Percentiles rank a stretch among this genome's conserved stretches.
Evolutionary conservation across 768 basidiomycete species (phyloP).

Genomic region (Leucosporidium scottii): DNA sequence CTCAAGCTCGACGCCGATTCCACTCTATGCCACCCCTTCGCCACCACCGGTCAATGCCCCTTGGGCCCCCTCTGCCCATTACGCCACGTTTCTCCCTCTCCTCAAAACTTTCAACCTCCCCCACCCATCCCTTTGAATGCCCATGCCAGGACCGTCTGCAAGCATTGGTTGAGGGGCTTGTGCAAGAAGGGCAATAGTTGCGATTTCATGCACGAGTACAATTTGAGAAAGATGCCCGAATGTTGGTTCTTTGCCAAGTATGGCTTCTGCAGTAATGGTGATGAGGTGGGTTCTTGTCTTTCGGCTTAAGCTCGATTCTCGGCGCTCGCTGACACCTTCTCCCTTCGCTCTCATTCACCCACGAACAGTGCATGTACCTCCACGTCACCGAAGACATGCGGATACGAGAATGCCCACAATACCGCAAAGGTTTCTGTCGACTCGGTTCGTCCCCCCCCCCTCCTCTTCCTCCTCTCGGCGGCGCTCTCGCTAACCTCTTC

Average conservation of each 20-base stretch:
- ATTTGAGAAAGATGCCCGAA: constrained; percentile 93
- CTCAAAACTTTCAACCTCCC: constrained; percentile 81
- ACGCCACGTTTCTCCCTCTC: constrained; percentile 70
- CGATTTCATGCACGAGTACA: constrained; percentile 99
- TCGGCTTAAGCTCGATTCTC: not conserved
- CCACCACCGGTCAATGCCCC: constrained; percentile 81
- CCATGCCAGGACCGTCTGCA: constrained; percentile 71
- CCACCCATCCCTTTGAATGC: constrained; percentile 72
- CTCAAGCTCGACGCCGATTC: constrained; percentile 52
- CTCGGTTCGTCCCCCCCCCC: constrained; percentile 56
- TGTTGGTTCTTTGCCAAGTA: constrained; percentile 99
- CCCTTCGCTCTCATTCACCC: not conserved
- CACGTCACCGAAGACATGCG: constrained; percentile 84
- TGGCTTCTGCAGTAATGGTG: constrained; percentile 93
- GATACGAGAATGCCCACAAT: constrained; percentile 87
- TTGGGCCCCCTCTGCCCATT: constrained; percentile 86
- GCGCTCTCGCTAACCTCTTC: not conserved
- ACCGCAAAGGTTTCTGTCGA: constrained; percentile 89
- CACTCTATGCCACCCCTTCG: constrained; percentile 80
- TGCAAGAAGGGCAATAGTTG: constrained; percentile 98
- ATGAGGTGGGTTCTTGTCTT: constrained; percentile 40
- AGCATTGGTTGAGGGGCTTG: constrained; percentile 94
- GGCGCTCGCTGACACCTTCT: not conserved
- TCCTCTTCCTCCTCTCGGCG: not conserved
- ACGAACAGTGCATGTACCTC: constrained; percentile 72